Evolutionary conservation across 2,329 filamentous ascomycete genomes (phyloP).

Genomic region (Colletotrichum lindemuthianum): DNA sequence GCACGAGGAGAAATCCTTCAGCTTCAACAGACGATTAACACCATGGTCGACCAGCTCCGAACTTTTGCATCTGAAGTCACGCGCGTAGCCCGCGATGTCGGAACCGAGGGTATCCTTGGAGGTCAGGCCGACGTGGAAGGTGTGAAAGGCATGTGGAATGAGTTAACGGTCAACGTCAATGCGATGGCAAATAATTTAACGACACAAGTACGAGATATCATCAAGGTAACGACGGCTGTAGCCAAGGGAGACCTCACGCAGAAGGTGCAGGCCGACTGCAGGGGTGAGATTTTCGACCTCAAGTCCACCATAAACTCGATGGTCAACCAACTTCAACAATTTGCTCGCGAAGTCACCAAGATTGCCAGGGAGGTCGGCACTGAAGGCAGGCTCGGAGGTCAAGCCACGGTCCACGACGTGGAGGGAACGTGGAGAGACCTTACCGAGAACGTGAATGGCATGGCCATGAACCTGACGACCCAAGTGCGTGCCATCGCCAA

Average conservation of each 20-base stretch:
- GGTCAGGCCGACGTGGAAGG: slow-evolving; percentile 86
- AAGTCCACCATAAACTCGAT: slow-evolving; percentile 99
- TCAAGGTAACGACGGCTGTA: slow-evolving; percentile 78
- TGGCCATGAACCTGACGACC: slow-evolving; percentile 98
- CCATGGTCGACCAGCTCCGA: slow-evolving; percentile 86
- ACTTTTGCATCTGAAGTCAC: slow-evolving; percentile 88
- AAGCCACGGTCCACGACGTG: slow-evolving; percentile 95
- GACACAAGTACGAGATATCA: slow-evolving; percentile 94
- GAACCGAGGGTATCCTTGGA: slow-evolving; percentile 83
- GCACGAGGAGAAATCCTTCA: slow-evolving; percentile 85
- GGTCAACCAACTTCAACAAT: slow-evolving; percentile 97
- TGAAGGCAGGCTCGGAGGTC: slow-evolving; percentile 91
- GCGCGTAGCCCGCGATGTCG: slow-evolving; percentile 83
- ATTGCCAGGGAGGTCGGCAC: slow-evolving; percentile 97
- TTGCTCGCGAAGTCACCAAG: slow-evolving; percentile 96
- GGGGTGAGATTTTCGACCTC: slow-evolving; percentile 91
- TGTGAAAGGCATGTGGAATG: slow-evolving; percentile 90
- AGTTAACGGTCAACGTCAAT: slow-evolving; percentile 86
- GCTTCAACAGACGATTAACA: slow-evolving; percentile 87
- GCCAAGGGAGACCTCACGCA: slow-evolving; percentile 92
- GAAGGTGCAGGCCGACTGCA: slow-evolving; percentile 93
- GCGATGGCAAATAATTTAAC: slow-evolving; percentile 90
- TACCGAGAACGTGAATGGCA: slow-evolving; percentile 95
- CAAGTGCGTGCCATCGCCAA: slow-evolving; percentile 98
- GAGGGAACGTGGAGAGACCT: slow-evolving; percentile 97